These are phyloP conservation scores for Tephrocybe rancida DNA, from an alignment of 768 basidiomycete species.

Conservation along the genomic window DNA sequence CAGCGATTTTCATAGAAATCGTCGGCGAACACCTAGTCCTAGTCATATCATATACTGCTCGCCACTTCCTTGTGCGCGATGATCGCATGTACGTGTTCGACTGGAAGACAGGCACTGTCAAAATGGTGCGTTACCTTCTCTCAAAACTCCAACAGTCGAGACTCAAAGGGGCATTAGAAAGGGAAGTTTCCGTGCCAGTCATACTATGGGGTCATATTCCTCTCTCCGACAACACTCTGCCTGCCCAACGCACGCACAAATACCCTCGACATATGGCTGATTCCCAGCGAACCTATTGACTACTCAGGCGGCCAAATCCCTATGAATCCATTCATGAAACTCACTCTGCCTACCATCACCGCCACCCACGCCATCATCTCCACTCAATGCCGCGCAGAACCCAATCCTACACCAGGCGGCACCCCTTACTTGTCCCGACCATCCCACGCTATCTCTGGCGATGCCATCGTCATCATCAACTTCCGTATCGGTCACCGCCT, in stretches of 20 bases:
- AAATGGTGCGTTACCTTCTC: constrained; percentile 5
- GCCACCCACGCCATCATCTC: background rate
- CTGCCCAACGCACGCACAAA: background rate
- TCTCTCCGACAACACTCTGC: background rate
- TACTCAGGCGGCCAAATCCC: background rate
- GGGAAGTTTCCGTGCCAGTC: background rate
- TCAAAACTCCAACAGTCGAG: background rate
- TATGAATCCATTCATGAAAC: background rate
- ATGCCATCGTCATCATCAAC: constrained; percentile 1
- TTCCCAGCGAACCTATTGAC: no score
- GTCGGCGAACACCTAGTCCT: no score
- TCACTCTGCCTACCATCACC: background rate
- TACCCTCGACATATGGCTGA: constrained; percentile 6
- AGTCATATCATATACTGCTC: background rate
- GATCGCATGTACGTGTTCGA: constrained; percentile 14
- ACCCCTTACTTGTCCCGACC: background rate
- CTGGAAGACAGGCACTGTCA: constrained; percentile 13
- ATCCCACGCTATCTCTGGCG: background rate
- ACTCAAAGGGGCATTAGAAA: background rate
- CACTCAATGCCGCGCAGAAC: background rate
- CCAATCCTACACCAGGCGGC: background rate
- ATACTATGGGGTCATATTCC: background rate
- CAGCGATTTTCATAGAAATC: no score
- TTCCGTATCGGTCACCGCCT: background rate
- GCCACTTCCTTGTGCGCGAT: background rate